Evolutionary conservation across 192 early-diverging fungal genomes (phyloP).

Genomic region (Obelidium mucronatum): DNA sequence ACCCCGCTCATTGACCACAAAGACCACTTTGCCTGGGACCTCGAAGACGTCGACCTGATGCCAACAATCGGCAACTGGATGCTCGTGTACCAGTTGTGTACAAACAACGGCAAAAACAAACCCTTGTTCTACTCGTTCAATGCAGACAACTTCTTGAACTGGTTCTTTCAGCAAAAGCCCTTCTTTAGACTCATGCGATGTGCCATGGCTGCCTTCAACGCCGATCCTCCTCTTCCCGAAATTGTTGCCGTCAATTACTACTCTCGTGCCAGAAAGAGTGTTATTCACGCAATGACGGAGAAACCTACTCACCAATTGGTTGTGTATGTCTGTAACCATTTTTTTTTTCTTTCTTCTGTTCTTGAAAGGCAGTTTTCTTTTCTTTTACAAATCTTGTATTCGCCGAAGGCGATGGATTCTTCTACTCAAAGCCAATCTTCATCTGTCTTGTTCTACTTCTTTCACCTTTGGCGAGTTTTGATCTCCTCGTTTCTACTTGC

Average conservation of each 20-base stretch:
- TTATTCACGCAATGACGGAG: no score
- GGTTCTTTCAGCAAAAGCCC: not conserved
- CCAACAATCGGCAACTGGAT: not conserved
- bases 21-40: not conserved
- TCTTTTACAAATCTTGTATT: no score
- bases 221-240: not conserved
- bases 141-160: not conserved
- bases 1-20: not conserved
- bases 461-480: no score
- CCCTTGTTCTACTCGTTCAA: not conserved
- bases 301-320: no score
- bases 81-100: not conserved
- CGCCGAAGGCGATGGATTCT: no score
- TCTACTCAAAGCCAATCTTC: no score
- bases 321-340: no score
- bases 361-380: no score
- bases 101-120: not conserved
- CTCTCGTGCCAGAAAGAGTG: not conserved
- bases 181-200: not conserved
- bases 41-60: not conserved
- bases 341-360: no score
- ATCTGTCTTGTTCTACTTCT: no score
- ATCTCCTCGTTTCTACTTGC: no score
- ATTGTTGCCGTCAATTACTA: not conserved
- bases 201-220: slow-evolving; percentile 12